Percentiles rank a stretch among this genome's conserved stretches.
Evolutionary conservation across 129 eudicot species (phyloP).

Genomic region (Flaveria sonorensis): DNA sequence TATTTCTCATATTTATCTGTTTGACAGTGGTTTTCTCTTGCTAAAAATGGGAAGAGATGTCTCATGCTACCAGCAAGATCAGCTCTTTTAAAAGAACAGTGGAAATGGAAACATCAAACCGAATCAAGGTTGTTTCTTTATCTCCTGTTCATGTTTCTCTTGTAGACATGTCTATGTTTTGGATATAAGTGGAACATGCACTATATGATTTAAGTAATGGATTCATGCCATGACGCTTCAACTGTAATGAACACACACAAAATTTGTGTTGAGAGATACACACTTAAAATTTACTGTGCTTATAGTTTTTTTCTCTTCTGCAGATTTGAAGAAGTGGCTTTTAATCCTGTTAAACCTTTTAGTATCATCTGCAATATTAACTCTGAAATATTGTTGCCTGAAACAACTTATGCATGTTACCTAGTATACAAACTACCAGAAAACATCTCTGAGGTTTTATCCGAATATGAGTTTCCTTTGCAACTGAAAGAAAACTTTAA

Average conservation of each 20-base stretch:
- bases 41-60: conserved; percentile 1
- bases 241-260: too few relatives aligned
- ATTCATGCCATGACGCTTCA: too few relatives aligned
- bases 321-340: conserved; percentile 4
- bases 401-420: conserved; percentile 2
- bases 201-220: neutral
- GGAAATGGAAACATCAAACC: too few relatives aligned
- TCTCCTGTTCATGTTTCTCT: too few relatives aligned
- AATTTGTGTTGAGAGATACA: too few relatives aligned
- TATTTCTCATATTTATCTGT: too few relatives aligned
- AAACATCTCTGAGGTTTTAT: neutral
- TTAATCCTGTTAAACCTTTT: neutral
- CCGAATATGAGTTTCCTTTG: neutral
- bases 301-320: too few relatives aligned
- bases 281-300: too few relatives aligned
- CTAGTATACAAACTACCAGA: conserved; percentile 4
- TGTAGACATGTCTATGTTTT: neutral
- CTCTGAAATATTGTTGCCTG: neutral
- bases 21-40: conserved; percentile 8
- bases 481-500: neutral
- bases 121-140: too few relatives aligned
- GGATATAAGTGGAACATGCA: neutral
- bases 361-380: neutral
- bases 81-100: neutral
- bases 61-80: neutral